These are phyloP conservation scores for Colletotrichum cordylinicola DNA, from an alignment of 2,329 filamentous ascomycete genomes.

Conservation along the genomic window DNA sequence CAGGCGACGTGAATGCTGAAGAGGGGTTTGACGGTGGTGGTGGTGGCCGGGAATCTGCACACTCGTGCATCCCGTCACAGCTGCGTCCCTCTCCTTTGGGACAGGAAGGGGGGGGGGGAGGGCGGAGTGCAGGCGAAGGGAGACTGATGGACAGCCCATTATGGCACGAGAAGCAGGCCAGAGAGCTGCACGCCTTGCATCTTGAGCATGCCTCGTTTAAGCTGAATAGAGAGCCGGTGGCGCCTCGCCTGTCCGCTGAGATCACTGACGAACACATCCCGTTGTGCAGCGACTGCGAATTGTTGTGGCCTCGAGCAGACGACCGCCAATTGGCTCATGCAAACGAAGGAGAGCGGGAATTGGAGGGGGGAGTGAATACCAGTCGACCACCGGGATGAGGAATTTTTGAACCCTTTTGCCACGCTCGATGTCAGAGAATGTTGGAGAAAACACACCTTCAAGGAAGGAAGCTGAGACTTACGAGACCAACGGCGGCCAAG, in stretches of 20 bases:
- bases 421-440: background rate
- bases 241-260: background rate
- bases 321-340: background rate
- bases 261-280: background rate
- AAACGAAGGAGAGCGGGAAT: background rate
- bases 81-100: slow-evolving; percentile 19
- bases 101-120: background rate
- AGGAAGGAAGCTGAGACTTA: slow-evolving; percentile 15
- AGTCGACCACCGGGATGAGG: background rate
- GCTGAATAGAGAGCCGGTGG: background rate
- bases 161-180: background rate
- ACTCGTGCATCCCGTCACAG: slow-evolving; percentile 20
- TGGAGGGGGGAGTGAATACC: background rate
- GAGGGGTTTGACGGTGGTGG: background rate
- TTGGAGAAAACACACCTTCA: slow-evolving; percentile 15
- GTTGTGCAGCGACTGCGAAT: background rate
- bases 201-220: background rate
- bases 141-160: background rate
- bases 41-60: slow-evolving; percentile 21
- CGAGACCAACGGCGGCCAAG: slow-evolving; percentile 5
- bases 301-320: background rate
- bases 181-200: background rate
- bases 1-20: background rate
- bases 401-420: background rate
- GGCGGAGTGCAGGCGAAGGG: background rate